Conservation (phyloP, 73 alveolate species). For the Tetrahymena elliotti region DNA sequence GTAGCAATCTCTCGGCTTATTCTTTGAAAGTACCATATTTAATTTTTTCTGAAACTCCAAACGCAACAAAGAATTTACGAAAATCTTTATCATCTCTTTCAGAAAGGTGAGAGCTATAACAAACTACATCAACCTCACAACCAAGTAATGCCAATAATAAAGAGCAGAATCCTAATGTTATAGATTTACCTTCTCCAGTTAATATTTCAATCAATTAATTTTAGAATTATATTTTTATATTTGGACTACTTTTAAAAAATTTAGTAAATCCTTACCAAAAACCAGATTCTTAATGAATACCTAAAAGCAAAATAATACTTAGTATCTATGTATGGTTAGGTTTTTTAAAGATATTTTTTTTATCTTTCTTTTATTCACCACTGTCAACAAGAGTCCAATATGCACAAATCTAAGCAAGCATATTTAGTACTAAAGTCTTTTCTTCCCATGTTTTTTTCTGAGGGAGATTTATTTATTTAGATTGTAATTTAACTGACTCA, state of each 20-base stretch:
- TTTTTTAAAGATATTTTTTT: neutral
- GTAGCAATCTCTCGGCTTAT: neutral
- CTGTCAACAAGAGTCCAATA: neutral
- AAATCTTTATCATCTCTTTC: neutral
- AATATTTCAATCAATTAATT: neutral
- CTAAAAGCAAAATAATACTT: neutral
- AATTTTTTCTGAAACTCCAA: neutral
- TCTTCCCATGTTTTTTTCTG: neutral
- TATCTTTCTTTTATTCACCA: neutral
- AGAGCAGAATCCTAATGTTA: neutral
- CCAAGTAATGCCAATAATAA: neutral
- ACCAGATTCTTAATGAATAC: neutral
- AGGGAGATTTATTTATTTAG: neutral
- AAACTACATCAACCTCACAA: neutral
- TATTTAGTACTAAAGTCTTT: neutral
- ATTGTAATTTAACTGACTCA: neutral
- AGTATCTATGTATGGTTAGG: neutral
- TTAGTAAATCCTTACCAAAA: neutral
- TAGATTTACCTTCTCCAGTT: neutral
- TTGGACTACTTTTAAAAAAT: neutral
- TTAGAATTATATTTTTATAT: neutral
- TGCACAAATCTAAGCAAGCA: neutral
- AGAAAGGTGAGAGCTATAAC: neutral
- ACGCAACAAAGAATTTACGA: neutral
- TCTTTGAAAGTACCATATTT: neutral